Evolutionary conservation across 805 yeast genomes (phyloP), one percentile per base, ranked within the genome.

Genomic region (Nakazawaea holstii): DNA sequence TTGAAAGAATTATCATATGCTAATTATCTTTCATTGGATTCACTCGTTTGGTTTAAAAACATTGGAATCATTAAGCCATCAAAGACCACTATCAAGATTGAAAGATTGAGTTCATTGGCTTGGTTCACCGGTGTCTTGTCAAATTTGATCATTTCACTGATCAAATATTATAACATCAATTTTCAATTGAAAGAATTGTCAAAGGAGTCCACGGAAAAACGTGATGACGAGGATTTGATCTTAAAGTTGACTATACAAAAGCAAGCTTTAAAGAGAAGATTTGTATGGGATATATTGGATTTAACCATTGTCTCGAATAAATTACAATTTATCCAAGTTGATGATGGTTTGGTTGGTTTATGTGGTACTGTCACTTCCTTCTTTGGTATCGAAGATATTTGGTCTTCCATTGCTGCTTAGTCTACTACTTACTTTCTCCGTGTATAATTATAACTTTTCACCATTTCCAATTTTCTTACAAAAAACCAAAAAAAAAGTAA

Each of bases 361-460:
- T 89, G 94, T 35, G 98, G 98, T 61, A 75, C 85, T 26, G 67
- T 87, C 50, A 89, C 97, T 30, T 84, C 96, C 35, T 50, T 81
- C 42, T 70, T 89, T 65, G 96, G 96, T 39, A 70, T 89, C 45
- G 78, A 76, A 60, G 90, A 85, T 57, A 60, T 82, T 55, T 83
- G 95, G 95, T 68, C 62, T 33, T 63, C 74, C 40, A 73, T 77
- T 5, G 61, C 39, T 20, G 39, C 39, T 36, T 36, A 36, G 14
- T 35, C 14, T 35, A 20, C 24, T 5, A 20, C 24, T 5, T 20
- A 3, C 24, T 20, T 20, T 20, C 24, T 20, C 24, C 24, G 24
- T 20, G 24, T 20, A 20, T 20, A 20, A 20, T 20, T 3, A 20
- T 20, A 20, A 20, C 24, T 20, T 20, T 20, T 20, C 24, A 20